A percentile compares a stretch with the other conserved stretches of the same genome.
Conservation (phyloP, 352 stramenopile species). For the Phytopythium helicoides region DNA sequence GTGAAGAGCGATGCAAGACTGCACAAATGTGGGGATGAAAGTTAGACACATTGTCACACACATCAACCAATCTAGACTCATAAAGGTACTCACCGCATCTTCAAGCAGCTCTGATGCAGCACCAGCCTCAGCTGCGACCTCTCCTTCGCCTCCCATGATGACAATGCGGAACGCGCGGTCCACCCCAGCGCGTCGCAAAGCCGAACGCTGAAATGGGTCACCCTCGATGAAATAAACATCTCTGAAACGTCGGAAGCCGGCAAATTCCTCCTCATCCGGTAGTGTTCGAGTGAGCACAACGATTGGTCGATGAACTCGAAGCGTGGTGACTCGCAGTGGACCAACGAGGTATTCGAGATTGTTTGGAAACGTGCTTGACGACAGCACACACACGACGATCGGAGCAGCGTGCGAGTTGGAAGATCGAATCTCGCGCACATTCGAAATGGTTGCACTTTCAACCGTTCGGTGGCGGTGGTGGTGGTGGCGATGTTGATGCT, state of each 20-base stretch:
- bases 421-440: slow-evolving; percentile 38
- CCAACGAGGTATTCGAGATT: slow-evolving; percentile 79
- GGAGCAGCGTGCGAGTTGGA: slow-evolving; percentile 35
- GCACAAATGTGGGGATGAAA: no score
- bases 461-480: slow-evolving; percentile 10
- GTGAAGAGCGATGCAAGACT: slow-evolving; percentile 60
- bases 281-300: slow-evolving; percentile 61
- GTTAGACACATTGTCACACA: not conserved
- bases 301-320: slow-evolving; percentile 71
- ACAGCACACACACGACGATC: slow-evolving; percentile 75
- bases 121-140: slow-evolving; percentile 36
- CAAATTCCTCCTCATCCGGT: slow-evolving; percentile 56
- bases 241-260: slow-evolving; percentile 63
- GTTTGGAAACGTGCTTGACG: slow-evolving; percentile 51
- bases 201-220: slow-evolving; percentile 55
- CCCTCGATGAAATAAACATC: slow-evolving; percentile 75
- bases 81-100: slow-evolving; percentile 58
- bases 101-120: slow-evolving; percentile 68
- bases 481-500: no score
- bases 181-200: slow-evolving; percentile 62
- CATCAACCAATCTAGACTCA: no score
- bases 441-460: slow-evolving; percentile 50
- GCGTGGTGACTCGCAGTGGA: slow-evolving; percentile 59
- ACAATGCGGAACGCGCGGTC: slow-evolving; percentile 63
- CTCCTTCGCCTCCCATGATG: slow-evolving; percentile 65